These are phyloP conservation scores for Gracilariopsis chorda DNA, from an alignment of 23 red algal species.

Conservation along the genomic window DNA sequence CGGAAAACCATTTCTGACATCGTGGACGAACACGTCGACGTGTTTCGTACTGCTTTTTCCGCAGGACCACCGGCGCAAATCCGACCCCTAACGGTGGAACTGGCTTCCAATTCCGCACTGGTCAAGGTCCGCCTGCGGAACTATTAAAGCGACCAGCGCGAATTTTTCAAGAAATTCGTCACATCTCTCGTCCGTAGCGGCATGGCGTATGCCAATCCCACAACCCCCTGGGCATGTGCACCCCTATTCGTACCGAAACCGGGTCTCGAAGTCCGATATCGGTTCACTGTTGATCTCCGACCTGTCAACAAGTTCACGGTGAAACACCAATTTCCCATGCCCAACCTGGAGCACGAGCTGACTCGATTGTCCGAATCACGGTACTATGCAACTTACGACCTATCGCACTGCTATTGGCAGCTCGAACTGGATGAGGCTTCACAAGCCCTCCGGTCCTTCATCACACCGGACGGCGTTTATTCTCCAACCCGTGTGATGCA, in stretches of 20 bases:
- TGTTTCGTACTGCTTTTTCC: constrained; percentile 2
- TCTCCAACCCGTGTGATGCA: neutral
- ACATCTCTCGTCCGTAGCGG: neutral
- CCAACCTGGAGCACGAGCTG: constrained; percentile 11
- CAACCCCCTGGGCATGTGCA: neutral
- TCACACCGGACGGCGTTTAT: constrained; percentile 2
- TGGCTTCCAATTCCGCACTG: neutral
- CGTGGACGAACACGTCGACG: constrained; percentile 16
- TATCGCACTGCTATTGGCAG: constrained; percentile 13
- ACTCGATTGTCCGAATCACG: neutral
- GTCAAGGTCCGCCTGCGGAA: neutral
- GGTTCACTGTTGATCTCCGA: constrained; percentile 7
- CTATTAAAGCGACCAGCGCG: neutral
- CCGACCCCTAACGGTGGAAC: neutral
- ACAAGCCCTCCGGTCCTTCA: neutral
- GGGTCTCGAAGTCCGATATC: neutral
- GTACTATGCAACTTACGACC: neutral
- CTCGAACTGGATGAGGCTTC: constrained; percentile 10
- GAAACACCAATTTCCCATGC: neutral
- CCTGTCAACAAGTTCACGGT: neutral
- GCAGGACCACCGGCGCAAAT: neutral
- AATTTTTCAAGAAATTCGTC: neutral
- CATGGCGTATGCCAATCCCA: neutral
- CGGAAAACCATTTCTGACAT: neutral
- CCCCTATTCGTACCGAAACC: neutral